phyloP scores from a whole-genome alignment of 2,329 filamentous ascomycete genomes.

The Penicillium sp. region DNA sequence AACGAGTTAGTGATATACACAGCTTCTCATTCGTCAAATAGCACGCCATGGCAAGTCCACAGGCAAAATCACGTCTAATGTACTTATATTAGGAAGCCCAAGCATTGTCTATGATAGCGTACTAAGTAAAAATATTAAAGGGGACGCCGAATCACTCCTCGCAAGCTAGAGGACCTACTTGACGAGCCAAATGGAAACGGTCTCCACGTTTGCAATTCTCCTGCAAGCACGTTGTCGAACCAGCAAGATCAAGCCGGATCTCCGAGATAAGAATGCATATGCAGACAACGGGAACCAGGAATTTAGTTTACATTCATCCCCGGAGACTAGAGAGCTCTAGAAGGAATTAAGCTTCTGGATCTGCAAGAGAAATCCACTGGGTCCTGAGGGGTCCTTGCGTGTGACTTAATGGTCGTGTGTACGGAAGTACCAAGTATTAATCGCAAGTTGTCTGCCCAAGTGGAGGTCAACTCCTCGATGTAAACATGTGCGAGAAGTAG shows the following conservation, averaged over 20 bases:
- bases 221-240: neutral
- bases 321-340: neutral
- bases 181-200: too few species aligned
- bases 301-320: neutral
- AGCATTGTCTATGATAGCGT: neutral
- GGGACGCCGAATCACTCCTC: neutral
- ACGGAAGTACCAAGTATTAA: neutral
- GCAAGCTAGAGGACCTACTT: neutral
- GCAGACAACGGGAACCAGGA: neutral
- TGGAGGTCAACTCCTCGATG: neutral
- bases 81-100: neutral
- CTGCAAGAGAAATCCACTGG: constrained; percentile 1
- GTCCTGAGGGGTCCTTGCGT: neutral
- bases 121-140: neutral
- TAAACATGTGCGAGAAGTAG: neutral
- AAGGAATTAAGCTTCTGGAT: constrained; percentile 10
- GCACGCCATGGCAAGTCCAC: neutral
- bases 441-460: neutral
- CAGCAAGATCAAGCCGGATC: neutral
- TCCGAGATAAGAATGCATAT: constrained; percentile 5
- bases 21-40: neutral
- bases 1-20: neutral
- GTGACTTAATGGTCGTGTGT: neutral
- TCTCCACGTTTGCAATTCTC: neutral
- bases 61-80: neutral